Evolutionary conservation across 306 rosid genomes (phyloP).

Genomic region (Trifolium dubium): DNA sequence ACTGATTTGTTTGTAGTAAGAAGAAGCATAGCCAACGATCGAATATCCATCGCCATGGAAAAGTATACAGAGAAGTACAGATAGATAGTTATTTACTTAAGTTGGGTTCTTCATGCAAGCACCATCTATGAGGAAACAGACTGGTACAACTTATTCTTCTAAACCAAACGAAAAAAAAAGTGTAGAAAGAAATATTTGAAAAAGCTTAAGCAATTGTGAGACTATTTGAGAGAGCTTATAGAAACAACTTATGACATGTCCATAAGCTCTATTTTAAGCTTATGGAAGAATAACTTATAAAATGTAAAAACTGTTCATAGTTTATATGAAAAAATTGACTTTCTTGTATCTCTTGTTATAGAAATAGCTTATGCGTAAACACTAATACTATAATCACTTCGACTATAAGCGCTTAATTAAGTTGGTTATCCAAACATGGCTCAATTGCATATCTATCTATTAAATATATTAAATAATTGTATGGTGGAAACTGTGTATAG

Average conservation of each 20-base stretch:
- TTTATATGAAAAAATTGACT: not conserved
- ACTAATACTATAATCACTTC: not conserved
- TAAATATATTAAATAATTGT: not conserved
- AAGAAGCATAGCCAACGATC: constrained; percentile 6
- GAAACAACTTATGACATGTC: not conserved
- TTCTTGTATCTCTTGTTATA: not conserved
- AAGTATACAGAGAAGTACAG: not conserved
- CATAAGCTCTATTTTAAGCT: not conserved
- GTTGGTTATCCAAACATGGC: not conserved
- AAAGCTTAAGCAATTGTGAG: not conserved
- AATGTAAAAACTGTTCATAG: not conserved
- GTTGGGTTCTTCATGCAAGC: not conserved
- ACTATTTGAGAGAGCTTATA: not conserved
- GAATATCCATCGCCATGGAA: not conserved
- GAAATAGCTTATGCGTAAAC: not conserved
- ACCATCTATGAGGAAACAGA: not conserved
- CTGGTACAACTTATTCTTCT: not conserved
- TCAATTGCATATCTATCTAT: not conserved
- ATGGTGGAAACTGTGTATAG: constrained; percentile 36
- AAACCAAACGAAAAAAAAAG: not conserved
- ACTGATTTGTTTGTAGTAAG: too few relatives aligned
- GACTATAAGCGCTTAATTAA: not conserved
- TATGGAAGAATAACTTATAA: not conserved
- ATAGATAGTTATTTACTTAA: not conserved
- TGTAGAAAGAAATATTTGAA: not conserved